Evolutionary conservation across 495 filamentous ascomycete species (phyloP).

Genomic region (Lophiostoma macrostomum): DNA sequence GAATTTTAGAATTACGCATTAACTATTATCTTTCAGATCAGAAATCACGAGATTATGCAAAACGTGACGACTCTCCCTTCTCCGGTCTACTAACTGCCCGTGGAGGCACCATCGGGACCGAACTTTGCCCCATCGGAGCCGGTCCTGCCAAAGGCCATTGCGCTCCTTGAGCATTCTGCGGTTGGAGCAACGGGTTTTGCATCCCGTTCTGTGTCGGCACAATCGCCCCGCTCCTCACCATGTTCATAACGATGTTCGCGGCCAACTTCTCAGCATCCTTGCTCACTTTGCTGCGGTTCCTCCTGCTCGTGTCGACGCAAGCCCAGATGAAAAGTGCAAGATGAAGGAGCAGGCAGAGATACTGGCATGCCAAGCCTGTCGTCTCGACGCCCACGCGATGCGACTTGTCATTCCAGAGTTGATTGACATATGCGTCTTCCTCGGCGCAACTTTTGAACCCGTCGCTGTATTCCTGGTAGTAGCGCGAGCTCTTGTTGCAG

Average conservation of each 20-base stretch:
- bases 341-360: slow-evolving; percentile 29
- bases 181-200: too few species aligned
- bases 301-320: slow-evolving; percentile 37
- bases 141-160: too few species aligned
- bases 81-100: too few species aligned
- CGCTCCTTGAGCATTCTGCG: too few species aligned
- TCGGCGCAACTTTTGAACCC: slow-evolving; percentile 21
- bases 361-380: slow-evolving; percentile 25
- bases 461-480: slow-evolving; percentile 4
- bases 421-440: slow-evolving; percentile 28
- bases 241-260: slow-evolving; percentile 28
- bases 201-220: too few species aligned
- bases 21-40: too few species aligned
- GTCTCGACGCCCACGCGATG: slow-evolving; percentile 5
- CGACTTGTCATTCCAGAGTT: slow-evolving; percentile 12
- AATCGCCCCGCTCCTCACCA: slow-evolving; percentile 24
- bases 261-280: slow-evolving; percentile 28
- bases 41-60: too few species aligned
- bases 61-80: too few species aligned
- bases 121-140: too few species aligned
- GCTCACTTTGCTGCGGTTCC: slow-evolving; percentile 35
- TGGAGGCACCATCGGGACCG: too few species aligned
- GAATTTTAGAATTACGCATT: too few species aligned
- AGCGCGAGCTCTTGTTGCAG: background rate
- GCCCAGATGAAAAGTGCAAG: slow-evolving; percentile 41